Conservation (phyloP, 1,284 basidiomycete genomes). For the Baeospora myosura region DNA sequence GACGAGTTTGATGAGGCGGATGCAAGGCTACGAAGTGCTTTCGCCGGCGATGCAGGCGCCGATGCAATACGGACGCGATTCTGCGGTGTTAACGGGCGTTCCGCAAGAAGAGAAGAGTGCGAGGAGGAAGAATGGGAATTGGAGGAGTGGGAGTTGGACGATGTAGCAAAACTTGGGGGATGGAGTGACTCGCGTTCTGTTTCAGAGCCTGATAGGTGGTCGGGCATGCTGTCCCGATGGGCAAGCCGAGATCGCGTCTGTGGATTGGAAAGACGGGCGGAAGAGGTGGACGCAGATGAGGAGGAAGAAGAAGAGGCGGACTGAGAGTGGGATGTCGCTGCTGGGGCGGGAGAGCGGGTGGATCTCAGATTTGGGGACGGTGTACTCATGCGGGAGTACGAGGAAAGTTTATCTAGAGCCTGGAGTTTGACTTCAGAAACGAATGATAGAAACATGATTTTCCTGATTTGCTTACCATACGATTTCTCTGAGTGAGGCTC, state of each 20-base stretch:
- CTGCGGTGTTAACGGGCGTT: constrained; percentile 20
- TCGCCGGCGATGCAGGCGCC: constrained; percentile 47
- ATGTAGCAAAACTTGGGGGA: constrained; percentile 18
- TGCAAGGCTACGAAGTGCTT: constrained; percentile 22
- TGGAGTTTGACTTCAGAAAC: constrained; percentile 22
- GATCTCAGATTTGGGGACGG: constrained; percentile 25
- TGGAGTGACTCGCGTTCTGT: constrained; percentile 60
- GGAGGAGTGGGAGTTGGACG: constrained; percentile 25
- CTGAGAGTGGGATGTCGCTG: constrained; percentile 20
- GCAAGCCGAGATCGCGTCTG: constrained; percentile 21
- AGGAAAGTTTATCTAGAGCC: constrained; percentile 63
- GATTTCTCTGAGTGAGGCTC: constrained; percentile 63
- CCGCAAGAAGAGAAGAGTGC: constrained; percentile 10
- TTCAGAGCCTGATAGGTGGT: constrained; percentile 63
- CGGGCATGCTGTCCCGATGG: too few relatives aligned
- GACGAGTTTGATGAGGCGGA: constrained; percentile 7
- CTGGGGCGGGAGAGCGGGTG: too few relatives aligned
- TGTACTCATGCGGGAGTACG: constrained; percentile 36
- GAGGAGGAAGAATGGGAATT: constrained; percentile 13
- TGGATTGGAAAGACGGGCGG: constrained; percentile 23
- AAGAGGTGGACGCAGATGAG: constrained; percentile 22
- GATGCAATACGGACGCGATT: constrained; percentile 35
- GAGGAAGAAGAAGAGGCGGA: constrained; percentile 24
- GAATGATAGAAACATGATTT: constrained; percentile 14
- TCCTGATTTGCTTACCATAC: constrained; percentile 43